A percentile compares a stretch with the other conserved stretches of the same genome.
phyloP scores from a whole-genome alignment of 1,284 basidiomycete genomes.

The Apiotrichum laibachii region DNA sequence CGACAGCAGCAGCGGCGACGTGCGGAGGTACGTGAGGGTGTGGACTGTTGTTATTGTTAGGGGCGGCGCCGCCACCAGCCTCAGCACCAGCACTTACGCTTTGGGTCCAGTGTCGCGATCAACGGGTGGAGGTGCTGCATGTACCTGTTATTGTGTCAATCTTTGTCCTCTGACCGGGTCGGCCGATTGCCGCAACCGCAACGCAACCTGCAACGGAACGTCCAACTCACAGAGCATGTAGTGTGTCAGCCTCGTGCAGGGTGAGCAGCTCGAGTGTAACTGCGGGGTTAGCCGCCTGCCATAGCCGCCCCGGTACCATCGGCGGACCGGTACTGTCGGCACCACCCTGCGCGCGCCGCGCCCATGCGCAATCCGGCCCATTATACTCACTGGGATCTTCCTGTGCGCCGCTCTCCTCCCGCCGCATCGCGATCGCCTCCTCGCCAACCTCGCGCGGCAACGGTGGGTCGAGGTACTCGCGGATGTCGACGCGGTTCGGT shows the following conservation, averaged over 20 bases:
- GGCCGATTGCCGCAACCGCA: neutral
- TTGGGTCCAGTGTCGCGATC: constrained; percentile 20
- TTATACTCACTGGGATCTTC: constrained; percentile 15
- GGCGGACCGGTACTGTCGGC: too few relatives aligned
- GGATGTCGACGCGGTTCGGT: constrained; percentile 2
- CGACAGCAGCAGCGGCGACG: constrained; percentile 14
- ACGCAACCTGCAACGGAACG: neutral
- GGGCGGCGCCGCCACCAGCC: neutral
- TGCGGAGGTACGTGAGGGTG: constrained; percentile 14
- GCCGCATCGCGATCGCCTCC: neutral
- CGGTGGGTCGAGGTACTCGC: constrained; percentile 3
- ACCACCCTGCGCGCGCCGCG: neutral
- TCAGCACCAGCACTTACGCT: constrained; percentile 18
- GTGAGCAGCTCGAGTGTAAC: constrained; percentile 15
- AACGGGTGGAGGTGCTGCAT: constrained; percentile 21
- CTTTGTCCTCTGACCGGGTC: neutral
- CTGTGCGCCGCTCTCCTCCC: neutral
- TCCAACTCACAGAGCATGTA: neutral
- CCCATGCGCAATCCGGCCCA: neutral
- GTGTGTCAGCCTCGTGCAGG: constrained; percentile 15
- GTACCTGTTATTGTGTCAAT: neutral
- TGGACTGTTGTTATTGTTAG: constrained; percentile 8
- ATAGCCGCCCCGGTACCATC: too few relatives aligned
- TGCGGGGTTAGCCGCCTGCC: neutral
- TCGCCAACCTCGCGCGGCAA: neutral